Base-by-base conservation (phyloP, 148 eudicot species). In the Camellia granthamiana region DNA sequence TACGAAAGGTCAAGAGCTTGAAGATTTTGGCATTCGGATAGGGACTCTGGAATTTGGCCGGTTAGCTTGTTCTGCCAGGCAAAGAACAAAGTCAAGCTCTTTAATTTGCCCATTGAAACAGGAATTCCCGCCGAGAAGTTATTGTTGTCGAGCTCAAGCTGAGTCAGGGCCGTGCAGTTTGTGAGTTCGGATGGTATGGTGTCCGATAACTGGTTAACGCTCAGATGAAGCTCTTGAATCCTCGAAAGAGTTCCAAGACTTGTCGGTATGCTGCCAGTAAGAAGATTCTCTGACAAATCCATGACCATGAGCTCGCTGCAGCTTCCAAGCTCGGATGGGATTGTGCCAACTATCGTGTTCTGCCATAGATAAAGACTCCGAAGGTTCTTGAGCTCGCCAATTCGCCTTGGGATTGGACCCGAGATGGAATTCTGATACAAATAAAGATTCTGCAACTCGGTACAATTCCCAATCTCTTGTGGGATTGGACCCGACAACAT, bases 51-150 rank as follows among this genome's bases (percentile, higher is more conserved):
- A 79, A 97, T 92, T 21, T 68, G 83, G 0, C 99, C 99, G 7
- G 99, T 88, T 38, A 97, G 91, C 43, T 88, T 91, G 83, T 96
- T 97, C 79, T 88, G 89, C 99, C 99, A 96, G 63, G 98, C 97
- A 41, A 94, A 97, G 82, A 96, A 91, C 51, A 94, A 81, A 58
- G 80, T 92, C 82, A 97, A 80, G 81, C 86, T 88, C 89, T 85
- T 92, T 79, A 97, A 76, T 12, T 85, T 89, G 47, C 98, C 95
- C 7, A 97, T 83, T 44, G 78, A 70, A 54, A 63, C 77, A 12
- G 99, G 99, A 68, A 97, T 91, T 75, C 86, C 97, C 7, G 98
- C 99, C 0, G 93, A 82, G 61, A 97, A 81, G 2, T 44, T 77
- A 69, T 97, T 97, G 88, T 94, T 97, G 81, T 97, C 99, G 41